Conservation (phyloP, 1,284 basidiomycete genomes). For the Hortiboletus rubellus region DNA sequence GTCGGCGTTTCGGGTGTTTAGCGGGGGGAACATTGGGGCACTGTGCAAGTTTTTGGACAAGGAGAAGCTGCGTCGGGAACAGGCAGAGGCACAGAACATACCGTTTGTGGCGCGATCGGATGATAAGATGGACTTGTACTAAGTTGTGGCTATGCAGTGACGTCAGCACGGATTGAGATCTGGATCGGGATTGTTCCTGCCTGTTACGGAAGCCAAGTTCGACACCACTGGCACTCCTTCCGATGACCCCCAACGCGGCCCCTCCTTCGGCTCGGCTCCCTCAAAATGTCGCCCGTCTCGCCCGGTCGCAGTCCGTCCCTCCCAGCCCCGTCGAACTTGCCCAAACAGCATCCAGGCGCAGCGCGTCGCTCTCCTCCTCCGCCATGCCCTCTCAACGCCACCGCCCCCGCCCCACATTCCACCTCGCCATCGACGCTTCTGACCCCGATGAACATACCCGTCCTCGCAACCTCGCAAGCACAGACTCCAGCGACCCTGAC, state of each 20-base stretch:
- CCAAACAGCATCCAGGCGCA: constrained; percentile 21
- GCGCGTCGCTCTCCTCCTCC: constrained; percentile 32
- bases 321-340: not conserved
- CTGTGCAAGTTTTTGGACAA: constrained; percentile 68
- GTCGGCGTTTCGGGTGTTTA: constrained; percentile 82
- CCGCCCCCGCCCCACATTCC: constrained; percentile 34
- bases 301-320: not conserved
- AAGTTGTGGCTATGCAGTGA: constrained; percentile 4
- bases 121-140: constrained; percentile 61
- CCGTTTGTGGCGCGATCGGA: constrained; percentile 58
- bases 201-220: not conserved
- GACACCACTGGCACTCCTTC: too few species aligned
- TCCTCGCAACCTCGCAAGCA: not conserved
- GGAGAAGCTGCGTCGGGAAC: constrained; percentile 55
- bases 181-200: constrained; percentile 3
- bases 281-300: constrained; percentile 13
- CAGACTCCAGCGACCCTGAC: constrained; percentile 7
- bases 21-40: constrained; percentile 64
- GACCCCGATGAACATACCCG: constrained; percentile 22
- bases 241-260: constrained; percentile 43
- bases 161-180: constrained; percentile 17
- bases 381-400: not conserved
- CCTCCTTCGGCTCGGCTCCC: constrained; percentile 41
- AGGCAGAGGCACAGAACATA: constrained; percentile 58
- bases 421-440: constrained; percentile 32